phyloP scores from a whole-genome alignment of 2,329 filamentous ascomycete species.

The Exophiala sideris region DNA sequence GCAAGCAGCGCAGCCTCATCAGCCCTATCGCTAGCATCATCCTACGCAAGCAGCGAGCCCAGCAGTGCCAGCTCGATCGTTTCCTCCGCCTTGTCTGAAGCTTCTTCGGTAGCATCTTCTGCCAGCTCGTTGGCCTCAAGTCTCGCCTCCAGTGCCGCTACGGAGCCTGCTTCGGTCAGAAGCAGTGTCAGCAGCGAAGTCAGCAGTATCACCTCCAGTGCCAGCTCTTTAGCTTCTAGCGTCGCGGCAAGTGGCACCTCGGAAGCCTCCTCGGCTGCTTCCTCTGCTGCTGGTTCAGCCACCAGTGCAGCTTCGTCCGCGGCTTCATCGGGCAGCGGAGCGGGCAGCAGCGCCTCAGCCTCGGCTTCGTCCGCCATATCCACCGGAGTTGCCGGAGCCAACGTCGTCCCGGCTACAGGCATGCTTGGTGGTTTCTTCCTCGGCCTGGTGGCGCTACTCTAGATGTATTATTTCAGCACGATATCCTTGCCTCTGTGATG shows the following conservation, averaged over 20 bases:
- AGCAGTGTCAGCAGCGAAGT: constrained; percentile 20
- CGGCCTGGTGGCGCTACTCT: constrained; percentile 19
- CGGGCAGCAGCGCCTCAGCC: constrained; percentile 7
- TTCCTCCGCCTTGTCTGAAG: constrained; percentile 10
- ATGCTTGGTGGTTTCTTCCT: constrained; percentile 19
- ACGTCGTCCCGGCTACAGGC: constrained; percentile 11
- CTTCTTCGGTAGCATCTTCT: constrained; percentile 8
- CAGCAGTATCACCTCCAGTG: constrained; percentile 17
- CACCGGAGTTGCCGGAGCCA: no score
- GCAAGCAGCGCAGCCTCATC: constrained; percentile 11
- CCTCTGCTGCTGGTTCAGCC: constrained; percentile 5
- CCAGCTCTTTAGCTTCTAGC: constrained; percentile 9
- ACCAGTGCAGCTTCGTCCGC: constrained; percentile 2
- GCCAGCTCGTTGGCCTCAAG: constrained; percentile 15
- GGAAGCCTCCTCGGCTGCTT: constrained; percentile 8
- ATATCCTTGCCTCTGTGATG: no score
- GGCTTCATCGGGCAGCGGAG: constrained; percentile 11
- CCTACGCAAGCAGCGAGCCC: constrained; percentile 9
- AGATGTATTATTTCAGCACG: neutral
- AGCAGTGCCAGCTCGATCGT: constrained; percentile 8
- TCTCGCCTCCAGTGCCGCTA: constrained; percentile 17
- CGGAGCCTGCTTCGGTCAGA: constrained; percentile 8
- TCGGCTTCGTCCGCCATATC: constrained; percentile 1
- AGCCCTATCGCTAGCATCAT: constrained; percentile 16
- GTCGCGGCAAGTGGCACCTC: constrained; percentile 9